Evolutionary conservation across 192 early-diverging fungal species (phyloP).

Genomic region (Rhizoclosmatium globosum): DNA sequence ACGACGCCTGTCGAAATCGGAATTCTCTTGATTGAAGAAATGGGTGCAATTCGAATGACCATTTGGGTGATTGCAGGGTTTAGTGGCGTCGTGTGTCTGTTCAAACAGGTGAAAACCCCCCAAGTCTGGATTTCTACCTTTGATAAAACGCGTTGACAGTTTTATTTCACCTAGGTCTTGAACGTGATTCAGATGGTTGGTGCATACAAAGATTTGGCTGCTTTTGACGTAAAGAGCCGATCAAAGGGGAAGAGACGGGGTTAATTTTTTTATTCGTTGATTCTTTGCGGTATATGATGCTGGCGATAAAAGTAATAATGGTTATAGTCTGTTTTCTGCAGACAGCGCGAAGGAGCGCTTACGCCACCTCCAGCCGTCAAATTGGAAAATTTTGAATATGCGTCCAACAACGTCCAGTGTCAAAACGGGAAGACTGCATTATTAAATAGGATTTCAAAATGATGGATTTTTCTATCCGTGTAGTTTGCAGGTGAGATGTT

Average conservation of each 20-base stretch:
- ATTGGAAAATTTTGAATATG: too few species aligned
- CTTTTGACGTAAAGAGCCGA: constrained; percentile 63
- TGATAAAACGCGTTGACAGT: not conserved
- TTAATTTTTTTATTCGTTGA: not conserved
- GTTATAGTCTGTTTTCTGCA: not conserved
- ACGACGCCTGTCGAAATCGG: constrained; percentile 11
- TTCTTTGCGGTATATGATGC: too few species aligned
- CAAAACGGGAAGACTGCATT: too few species aligned
- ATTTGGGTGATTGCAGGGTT: constrained; percentile 29
- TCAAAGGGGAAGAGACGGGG: constrained; percentile 34
- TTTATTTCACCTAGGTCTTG: constrained; percentile 64
- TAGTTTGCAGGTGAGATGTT: too few species aligned
- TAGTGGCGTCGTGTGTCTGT: constrained; percentile 78
- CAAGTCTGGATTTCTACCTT: not conserved
- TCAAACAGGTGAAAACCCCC: constrained; percentile 65
- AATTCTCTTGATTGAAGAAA: constrained; percentile 14
- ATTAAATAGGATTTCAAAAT: too few species aligned
- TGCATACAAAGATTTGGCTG: constrained; percentile 80
- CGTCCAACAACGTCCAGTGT: too few species aligned
- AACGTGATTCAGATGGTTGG: constrained; percentile 94
- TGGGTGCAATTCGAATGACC: not conserved
- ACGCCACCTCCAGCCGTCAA: not conserved
- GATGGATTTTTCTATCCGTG: too few species aligned
- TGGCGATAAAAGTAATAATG: not conserved
- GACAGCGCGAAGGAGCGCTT: too few species aligned